Evolutionary conservation across 495 filamentous ascomycete genomes (phyloP).

Genomic region (Penicillium coffeae): DNA sequence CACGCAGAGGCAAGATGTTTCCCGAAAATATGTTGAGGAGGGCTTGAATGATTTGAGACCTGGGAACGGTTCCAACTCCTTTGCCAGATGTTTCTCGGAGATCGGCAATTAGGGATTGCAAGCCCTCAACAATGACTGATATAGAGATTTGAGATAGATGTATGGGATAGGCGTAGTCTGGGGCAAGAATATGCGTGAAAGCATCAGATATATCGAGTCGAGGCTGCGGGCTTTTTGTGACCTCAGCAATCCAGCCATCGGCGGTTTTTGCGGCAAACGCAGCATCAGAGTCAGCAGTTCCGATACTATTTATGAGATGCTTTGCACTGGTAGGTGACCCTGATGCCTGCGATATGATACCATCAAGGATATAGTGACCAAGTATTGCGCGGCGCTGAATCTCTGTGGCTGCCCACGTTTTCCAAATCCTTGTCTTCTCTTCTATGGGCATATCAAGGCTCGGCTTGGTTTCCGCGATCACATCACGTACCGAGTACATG

Average conservation of each 20-base stretch:
- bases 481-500: constrained; percentile 11
- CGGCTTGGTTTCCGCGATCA: background rate
- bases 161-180: constrained; percentile 2
- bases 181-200: constrained; percentile 4
- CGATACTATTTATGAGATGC: constrained; percentile 15
- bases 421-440: constrained; percentile 5
- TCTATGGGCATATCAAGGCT: background rate
- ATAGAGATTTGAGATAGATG: constrained; percentile 7
- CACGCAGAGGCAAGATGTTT: background rate
- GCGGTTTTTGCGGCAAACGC: constrained; percentile 14
- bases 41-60: constrained; percentile 8
- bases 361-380: constrained; percentile 16
- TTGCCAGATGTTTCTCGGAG: constrained; percentile 5
- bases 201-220: constrained; percentile 1
- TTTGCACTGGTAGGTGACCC: constrained; percentile 15
- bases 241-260: constrained; percentile 14
- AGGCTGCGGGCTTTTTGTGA: background rate
- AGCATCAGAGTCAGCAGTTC: constrained; percentile 11
- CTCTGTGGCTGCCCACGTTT: constrained; percentile 11
- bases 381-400: constrained; percentile 14
- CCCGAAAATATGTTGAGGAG: constrained; percentile 9
- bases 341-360: constrained; percentile 18
- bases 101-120: constrained; percentile 11
- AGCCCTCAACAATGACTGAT: constrained; percentile 13
- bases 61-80: constrained; percentile 4